Evolutionary conservation across 2,329 filamentous ascomycete species (phyloP).

Genomic region (Scleromitrula shiraiana): DNA sequence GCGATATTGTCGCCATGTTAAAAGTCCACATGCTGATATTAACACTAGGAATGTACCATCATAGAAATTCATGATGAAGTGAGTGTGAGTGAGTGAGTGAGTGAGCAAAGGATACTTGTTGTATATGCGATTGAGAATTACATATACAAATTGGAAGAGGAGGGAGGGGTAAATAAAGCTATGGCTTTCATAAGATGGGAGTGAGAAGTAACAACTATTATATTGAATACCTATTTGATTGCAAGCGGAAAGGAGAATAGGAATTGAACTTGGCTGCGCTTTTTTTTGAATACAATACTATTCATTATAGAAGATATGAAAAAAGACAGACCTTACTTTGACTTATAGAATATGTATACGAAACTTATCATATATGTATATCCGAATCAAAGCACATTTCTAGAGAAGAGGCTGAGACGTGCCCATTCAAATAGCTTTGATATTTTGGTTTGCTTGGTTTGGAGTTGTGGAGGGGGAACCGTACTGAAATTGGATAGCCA

Average conservation of each 20-base stretch:
- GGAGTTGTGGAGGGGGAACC: not conserved
- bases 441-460: not conserved
- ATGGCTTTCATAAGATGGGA: not conserved
- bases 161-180: not conserved
- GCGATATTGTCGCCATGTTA: conserved; percentile 25
- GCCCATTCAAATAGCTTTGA: not conserved
- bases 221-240: too few species aligned
- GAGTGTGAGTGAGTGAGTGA: not conserved
- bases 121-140: not conserved
- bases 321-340: not conserved
- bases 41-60: conserved; percentile 21
- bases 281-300: not conserved
- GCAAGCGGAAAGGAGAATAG: not conserved
- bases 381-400: conserved; percentile 4
- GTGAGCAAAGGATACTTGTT: too few species aligned
- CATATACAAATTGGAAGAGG: not conserved
- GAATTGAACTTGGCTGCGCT: too few species aligned
- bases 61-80: conserved; percentile 22
- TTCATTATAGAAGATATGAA: not conserved
- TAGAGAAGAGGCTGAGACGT: conserved; percentile 10
- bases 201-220: not conserved
- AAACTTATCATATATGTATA: not conserved
- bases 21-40: conserved; percentile 21
- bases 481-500: too few species aligned
- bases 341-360: not conserved